These are phyloP conservation scores for Dunaliella primolecta DNA, from an alignment of 139 green algal species.

Conservation along the genomic window DNA sequence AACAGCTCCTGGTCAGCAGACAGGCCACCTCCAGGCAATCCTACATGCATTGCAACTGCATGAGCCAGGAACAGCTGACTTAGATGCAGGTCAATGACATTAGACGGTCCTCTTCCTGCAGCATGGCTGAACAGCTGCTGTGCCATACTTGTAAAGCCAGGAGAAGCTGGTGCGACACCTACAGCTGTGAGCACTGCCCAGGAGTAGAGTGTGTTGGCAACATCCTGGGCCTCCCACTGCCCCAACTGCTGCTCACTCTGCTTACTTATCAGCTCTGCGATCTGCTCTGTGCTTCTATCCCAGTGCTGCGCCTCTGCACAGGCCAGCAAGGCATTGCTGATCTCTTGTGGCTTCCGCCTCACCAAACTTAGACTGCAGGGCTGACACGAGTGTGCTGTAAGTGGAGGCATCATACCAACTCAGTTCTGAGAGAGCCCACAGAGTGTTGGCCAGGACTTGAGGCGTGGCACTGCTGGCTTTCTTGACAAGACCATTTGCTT, in stretches of 20 bases:
- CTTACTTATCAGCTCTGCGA: not conserved
- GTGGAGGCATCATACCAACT: not conserved
- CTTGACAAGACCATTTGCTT: not conserved
- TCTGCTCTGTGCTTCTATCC: not conserved
- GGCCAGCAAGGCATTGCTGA: not conserved
- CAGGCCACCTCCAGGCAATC: not conserved
- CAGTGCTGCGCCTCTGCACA: not conserved
- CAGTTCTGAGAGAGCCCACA: not conserved
- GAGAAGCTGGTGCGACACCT: not conserved
- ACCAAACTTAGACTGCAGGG: not conserved
- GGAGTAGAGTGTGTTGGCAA: not conserved
- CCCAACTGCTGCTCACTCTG: not conserved
- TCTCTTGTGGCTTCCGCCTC: not conserved
- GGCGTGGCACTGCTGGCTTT: not conserved
- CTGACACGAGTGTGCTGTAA: not conserved
- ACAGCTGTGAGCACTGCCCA: not conserved
- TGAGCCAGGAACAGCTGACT: not conserved
- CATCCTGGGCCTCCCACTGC: not conserved
- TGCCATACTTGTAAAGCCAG: not conserved
- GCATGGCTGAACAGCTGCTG: not conserved
- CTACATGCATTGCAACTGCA: not conserved
- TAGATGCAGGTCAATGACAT: not conserved
- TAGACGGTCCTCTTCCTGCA: not conserved
- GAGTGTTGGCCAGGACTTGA: not conserved
- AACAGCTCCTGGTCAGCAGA: not conserved